A percentile compares a stretch with the other conserved stretches of the same genome.
Conservation (phyloP, 2,329 filamentous ascomycete species). For the Botrytis tulipae region DNA sequence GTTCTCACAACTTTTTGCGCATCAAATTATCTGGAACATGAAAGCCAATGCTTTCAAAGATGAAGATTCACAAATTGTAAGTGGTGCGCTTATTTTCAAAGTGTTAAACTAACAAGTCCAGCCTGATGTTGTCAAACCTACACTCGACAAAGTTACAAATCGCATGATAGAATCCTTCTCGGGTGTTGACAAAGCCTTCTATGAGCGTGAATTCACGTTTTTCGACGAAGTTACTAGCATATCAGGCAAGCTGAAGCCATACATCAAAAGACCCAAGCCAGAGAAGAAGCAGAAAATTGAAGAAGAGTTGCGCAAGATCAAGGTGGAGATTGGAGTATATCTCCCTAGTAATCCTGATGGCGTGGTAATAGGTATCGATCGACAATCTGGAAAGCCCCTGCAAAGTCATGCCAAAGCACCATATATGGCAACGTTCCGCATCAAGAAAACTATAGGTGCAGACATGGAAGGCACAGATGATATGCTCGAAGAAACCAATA, state of each 20-base stretch:
- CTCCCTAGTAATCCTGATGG: constrained; percentile 96
- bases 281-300: constrained; percentile 99
- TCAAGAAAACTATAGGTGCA: constrained; percentile 71
- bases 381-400: constrained; percentile 94
- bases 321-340: constrained; percentile 96
- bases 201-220: constrained; percentile 94
- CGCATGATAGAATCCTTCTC: constrained; percentile 83
- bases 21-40: constrained; percentile 99
- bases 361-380: constrained; percentile 94
- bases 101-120: constrained; percentile 38
- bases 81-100: constrained; percentile 34
- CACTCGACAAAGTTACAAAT: constrained; percentile 83
- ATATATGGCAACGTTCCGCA: constrained; percentile 98
- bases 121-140: constrained; percentile 91
- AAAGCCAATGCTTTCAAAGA: constrained; percentile 99
- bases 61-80: constrained; percentile 80
- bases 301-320: constrained; percentile 94
- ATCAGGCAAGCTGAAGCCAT: constrained; percentile 91
- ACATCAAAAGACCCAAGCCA: constrained; percentile 86
- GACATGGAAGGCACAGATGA: constrained; percentile 53
- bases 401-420: constrained; percentile 98
- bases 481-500: constrained; percentile 49
- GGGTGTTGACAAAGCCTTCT: constrained; percentile 75
- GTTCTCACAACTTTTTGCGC: constrained; percentile 96
- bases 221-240: constrained; percentile 96